Evolutionary conservation across 345 rosid genomes (phyloP).

Genomic region (Kandelia obovata): DNA sequence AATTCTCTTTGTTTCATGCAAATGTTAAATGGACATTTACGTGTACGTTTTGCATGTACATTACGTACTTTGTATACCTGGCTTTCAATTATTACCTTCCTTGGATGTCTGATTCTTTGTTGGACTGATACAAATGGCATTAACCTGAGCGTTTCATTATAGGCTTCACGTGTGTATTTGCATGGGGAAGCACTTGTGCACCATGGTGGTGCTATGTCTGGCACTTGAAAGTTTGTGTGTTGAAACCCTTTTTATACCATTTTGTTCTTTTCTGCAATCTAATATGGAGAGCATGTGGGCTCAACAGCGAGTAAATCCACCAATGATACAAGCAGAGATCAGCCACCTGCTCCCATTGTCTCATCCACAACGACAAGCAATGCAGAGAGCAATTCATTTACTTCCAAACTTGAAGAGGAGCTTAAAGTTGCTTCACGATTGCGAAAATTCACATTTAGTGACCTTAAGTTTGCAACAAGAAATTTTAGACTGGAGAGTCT

Average conservation of each 20-base stretch:
- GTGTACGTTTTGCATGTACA: no score
- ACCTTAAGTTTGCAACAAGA: constrained; percentile 88
- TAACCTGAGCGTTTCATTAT: not conserved
- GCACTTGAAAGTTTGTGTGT: not conserved
- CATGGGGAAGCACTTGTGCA: not conserved
- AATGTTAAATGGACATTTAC: no score
- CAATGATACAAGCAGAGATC: constrained; percentile 67
- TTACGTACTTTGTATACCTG: no score
- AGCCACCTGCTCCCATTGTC: constrained; percentile 50
- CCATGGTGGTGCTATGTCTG: not conserved
- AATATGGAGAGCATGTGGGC: constrained; percentile 14
- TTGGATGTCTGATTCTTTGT: not conserved
- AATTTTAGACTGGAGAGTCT: constrained; percentile 95
- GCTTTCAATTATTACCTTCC: not conserved
- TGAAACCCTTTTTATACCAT: not conserved
- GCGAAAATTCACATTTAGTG: constrained; percentile 81
- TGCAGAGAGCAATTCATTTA: constrained; percentile 75
- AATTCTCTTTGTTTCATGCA: not conserved
- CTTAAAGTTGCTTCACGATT: constrained; percentile 73
- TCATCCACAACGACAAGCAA: constrained; percentile 82
- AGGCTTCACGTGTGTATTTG: not conserved
- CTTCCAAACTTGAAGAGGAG: constrained; percentile 82
- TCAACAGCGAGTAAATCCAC: constrained; percentile 66
- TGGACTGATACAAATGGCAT: not conserved
- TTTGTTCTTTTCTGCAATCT: constrained; percentile 12